Percentiles rank a stretch among this genome's conserved stretches.
Conservation (phyloP, 1,139 yeast species). For the Yamadazyma taylorii region DNA sequence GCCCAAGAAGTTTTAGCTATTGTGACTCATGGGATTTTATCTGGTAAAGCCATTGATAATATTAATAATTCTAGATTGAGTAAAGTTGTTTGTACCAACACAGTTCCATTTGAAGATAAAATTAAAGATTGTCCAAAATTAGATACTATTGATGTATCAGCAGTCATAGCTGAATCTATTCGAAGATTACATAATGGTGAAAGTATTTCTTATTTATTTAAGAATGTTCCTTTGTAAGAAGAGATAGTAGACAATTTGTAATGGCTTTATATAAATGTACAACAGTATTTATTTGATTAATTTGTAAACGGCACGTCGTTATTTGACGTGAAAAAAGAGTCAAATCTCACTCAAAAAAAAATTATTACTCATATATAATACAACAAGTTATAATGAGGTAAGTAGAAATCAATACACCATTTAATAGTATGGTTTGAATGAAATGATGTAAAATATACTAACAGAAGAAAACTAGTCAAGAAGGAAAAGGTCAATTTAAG, state of each 20-base stretch:
- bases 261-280: neutral
- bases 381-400: slow-evolving; percentile 2
- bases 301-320: too few species aligned
- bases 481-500: too few species aligned
- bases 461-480: too few species aligned
- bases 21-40: slow-evolving; percentile 78
- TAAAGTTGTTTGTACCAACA: slow-evolving; percentile 71
- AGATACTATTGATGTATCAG: slow-evolving; percentile 69
- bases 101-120: slow-evolving; percentile 67
- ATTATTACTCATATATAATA: neutral
- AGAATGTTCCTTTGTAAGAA: slow-evolving; percentile 41
- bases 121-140: slow-evolving; percentile 50
- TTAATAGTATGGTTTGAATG: too few species aligned
- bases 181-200: slow-evolving; percentile 84
- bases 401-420: too few species aligned
- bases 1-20: slow-evolving; percentile 77
- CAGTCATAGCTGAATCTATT: slow-evolving; percentile 75
- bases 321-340: too few species aligned
- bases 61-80: slow-evolving; percentile 57
- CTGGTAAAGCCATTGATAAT: slow-evolving; percentile 67
- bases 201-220: slow-evolving; percentile 73
- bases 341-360: neutral
- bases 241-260: neutral
- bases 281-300: neutral
- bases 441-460: too few species aligned